Evolutionary conservation across 495 filamentous ascomycete species (phyloP).

Genomic region (Aspergillus carlsbadensis): DNA sequence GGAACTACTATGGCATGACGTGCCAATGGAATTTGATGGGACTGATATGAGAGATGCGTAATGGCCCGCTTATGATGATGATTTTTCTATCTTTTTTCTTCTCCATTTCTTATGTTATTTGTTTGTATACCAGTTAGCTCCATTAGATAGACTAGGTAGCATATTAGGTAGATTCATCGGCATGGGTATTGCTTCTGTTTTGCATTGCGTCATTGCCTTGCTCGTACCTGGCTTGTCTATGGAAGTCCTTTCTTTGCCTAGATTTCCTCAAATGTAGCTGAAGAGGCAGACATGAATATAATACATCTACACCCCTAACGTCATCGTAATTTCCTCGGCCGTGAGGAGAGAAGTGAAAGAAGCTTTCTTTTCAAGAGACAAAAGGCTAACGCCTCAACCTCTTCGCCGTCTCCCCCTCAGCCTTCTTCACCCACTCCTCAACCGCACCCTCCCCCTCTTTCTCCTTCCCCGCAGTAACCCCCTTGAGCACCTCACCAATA

Average conservation of each 20-base stretch:
- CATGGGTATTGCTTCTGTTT: neutral
- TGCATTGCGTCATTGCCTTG: neutral
- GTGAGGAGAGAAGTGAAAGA: neutral
- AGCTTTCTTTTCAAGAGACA: no score
- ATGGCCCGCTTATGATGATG: conserved; percentile 10
- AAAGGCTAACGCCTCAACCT: conserved; percentile 51
- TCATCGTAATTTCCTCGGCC: neutral
- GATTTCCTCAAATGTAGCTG: no score
- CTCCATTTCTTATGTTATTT: neutral
- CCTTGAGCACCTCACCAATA: conserved; percentile 85
- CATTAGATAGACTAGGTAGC: conserved; percentile 13
- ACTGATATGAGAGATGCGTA: conserved; percentile 2
- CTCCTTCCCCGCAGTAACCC: conserved; percentile 71
- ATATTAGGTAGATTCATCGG: conserved; percentile 5
- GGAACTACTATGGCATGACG: no score
- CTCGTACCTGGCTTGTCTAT: neutral
- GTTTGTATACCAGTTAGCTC: neutral
- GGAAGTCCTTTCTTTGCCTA: no score
- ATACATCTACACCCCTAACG: no score
- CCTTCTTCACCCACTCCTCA: conserved; percentile 75
- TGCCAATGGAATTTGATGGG: neutral
- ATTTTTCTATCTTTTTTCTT: neutral
- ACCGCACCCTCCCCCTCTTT: conserved; percentile 62
- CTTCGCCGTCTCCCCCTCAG: conserved; percentile 67
- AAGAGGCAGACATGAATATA: no score